Evolutionary conservation across 208 protist genomes (phyloP).

Genomic region (Borovskyia barvae): DNA sequence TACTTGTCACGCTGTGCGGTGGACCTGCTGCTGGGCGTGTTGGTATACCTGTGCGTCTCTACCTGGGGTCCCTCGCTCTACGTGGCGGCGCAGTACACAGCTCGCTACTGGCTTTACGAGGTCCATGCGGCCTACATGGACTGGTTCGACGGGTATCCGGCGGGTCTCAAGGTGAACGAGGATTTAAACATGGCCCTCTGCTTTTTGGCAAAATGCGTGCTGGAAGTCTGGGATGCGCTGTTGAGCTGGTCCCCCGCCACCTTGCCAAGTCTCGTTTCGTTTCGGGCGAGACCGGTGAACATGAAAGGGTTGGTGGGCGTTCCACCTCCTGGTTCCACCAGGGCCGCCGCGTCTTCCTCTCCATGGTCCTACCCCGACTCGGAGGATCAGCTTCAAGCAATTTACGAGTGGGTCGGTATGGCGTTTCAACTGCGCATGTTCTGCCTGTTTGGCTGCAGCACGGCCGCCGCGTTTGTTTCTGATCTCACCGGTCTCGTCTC

Average conservation of each 20-base stretch:
- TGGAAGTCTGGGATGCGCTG: constrained; percentile 66
- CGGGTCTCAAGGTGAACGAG: constrained; percentile 94
- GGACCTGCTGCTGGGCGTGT: constrained; percentile 58
- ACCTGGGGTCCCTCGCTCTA: constrained; percentile 44
- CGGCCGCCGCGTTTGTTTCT: constrained; percentile 58
- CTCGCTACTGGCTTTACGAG: constrained; percentile 65
- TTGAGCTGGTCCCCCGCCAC: constrained; percentile 32
- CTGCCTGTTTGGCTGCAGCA: constrained; percentile 81
- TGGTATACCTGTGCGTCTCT: constrained; percentile 50
- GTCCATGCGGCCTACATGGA: constrained; percentile 84
- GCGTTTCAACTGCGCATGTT: constrained; percentile 54
- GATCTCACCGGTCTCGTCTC: constrained; percentile 82
- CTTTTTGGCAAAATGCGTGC: constrained; percentile 68
- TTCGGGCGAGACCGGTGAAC: background rate
- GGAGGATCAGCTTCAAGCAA: constrained; percentile 15
- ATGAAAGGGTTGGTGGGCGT: background rate
- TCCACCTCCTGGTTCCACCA: background rate
- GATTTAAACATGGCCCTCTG: constrained; percentile 88
- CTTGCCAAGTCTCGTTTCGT: constrained; percentile 16
- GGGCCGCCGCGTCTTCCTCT: background rate
- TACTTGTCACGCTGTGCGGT: constrained; percentile 63
- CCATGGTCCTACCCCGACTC: constrained; percentile 1
- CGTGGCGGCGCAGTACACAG: constrained; percentile 30
- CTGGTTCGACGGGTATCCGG: constrained; percentile 93
- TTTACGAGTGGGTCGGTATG: constrained; percentile 64